Evolutionary conservation across 768 basidiomycete genomes (phyloP).

Genomic region (Pleurotus giganteus): DNA sequence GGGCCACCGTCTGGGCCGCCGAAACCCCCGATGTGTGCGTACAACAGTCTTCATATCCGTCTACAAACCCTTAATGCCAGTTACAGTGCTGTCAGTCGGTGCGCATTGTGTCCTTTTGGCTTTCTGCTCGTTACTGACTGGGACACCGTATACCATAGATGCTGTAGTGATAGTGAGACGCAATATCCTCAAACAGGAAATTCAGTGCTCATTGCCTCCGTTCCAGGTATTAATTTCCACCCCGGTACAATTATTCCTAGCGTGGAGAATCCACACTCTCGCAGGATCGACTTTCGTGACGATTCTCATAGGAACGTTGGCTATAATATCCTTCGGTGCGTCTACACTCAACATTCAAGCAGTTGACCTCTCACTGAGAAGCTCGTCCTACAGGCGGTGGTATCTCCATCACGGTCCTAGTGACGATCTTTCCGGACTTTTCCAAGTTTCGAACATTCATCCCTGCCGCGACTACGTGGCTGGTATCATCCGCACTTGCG

Average conservation of each 20-base stretch:
- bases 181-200: background rate
- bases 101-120: background rate
- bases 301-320: conserved; percentile 24
- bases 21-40: background rate
- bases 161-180: conserved; percentile 31
- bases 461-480: conserved; percentile 39
- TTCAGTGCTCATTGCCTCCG: background rate
- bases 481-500: conserved; percentile 39
- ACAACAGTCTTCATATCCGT: background rate
- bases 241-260: conserved; percentile 39
- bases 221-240: conserved; percentile 38
- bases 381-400: conserved; percentile 26
- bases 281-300: conserved; percentile 27
- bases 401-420: conserved; percentile 26
- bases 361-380: background rate
- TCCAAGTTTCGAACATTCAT: conserved; percentile 27
- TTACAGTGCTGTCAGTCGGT: background rate
- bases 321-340: conserved; percentile 30
- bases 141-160: conserved; percentile 16
- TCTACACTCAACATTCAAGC: background rate
- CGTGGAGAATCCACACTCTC: conserved; percentile 35
- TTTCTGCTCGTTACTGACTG: background rate
- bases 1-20: background rate
- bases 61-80: background rate
- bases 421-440: conserved; percentile 25